phyloP scores from a whole-genome alignment of 371 early-diverging fungal genomes.

The Rhizomucor miehei region DNA sequence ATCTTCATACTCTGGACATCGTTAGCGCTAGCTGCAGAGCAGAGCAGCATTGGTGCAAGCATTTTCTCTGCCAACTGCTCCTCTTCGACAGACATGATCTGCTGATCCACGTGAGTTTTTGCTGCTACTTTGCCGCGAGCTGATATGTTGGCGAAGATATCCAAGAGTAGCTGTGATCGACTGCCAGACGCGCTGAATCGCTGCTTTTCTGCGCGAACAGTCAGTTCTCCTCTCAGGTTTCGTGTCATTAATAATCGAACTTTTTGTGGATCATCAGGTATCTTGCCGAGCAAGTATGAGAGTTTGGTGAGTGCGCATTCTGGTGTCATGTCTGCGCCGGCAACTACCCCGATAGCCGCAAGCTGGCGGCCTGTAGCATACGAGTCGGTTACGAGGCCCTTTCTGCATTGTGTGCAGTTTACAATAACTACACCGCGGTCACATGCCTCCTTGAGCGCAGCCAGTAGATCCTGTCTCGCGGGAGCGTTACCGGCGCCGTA shows the following conservation, averaged over 20 bases:
- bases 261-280: constrained; percentile 54
- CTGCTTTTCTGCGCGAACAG: constrained; percentile 62
- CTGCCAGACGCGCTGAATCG: constrained; percentile 55
- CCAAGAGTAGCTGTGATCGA: constrained; percentile 50
- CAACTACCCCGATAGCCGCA: constrained; percentile 79
- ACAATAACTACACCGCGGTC: constrained; percentile 94
- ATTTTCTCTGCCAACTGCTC: constrained; percentile 70
- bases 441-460: constrained; percentile 82
- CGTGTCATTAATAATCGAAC: constrained; percentile 79
- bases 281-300: constrained; percentile 81
- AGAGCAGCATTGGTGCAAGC: constrained; percentile 82
- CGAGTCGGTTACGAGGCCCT: constrained; percentile 85
- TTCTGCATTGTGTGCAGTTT: constrained; percentile 90
- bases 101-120: constrained; percentile 13
- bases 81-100: constrained; percentile 42
- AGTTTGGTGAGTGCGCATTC: constrained; percentile 96
- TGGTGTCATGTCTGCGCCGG: constrained; percentile 97
- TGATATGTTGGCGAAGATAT: constrained; percentile 39
- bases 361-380: constrained; percentile 93
- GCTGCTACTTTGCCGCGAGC: constrained; percentile 18
- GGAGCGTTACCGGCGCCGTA: constrained; percentile 98
- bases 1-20: constrained; percentile 77
- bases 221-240: constrained; percentile 93
- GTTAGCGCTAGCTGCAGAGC: constrained; percentile 82
- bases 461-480: constrained; percentile 77